A percentile compares a stretch with the other conserved stretches of the same genome.
phyloP scores from a whole-genome alignment of 768 basidiomycete species.

The Solioccasus polychromus region DNA sequence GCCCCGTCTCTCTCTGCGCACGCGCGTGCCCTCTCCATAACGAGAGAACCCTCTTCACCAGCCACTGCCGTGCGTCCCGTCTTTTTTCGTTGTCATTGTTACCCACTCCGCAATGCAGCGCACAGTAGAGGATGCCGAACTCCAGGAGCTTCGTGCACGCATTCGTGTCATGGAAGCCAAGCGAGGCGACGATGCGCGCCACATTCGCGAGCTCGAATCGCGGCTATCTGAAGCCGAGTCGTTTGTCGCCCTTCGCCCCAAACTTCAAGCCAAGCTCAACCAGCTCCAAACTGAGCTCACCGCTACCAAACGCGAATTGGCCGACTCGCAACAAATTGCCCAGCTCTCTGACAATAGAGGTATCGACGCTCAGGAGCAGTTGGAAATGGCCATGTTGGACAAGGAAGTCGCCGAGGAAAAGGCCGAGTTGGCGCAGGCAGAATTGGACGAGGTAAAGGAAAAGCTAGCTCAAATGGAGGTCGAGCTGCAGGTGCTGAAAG shows the following conservation, averaged over 20 bases:
- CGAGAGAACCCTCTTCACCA: slow-evolving; percentile 29
- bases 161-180: slow-evolving; percentile 83
- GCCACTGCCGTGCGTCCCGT: slow-evolving; percentile 16
- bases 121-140: slow-evolving; percentile 52
- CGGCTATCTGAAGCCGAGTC: slow-evolving; percentile 83
- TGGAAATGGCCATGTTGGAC: slow-evolving; percentile 94
- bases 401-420: slow-evolving; percentile 96
- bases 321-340: slow-evolving; percentile 74
- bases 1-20: slow-evolving; percentile 10
- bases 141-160: slow-evolving; percentile 81
- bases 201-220: slow-evolving; percentile 79
- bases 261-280: slow-evolving; percentile 85
- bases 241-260: slow-evolving; percentile 81
- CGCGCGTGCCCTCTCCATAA: slow-evolving; percentile 14
- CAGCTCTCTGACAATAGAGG: slow-evolving; percentile 67
- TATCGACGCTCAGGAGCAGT: slow-evolving; percentile 79
- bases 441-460: slow-evolving; percentile 79
- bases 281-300: slow-evolving; percentile 78
- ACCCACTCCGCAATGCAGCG: slow-evolving; percentile 21
- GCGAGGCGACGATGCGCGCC: slow-evolving; percentile 81
- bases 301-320: slow-evolving; percentile 68
- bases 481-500: slow-evolving; percentile 76
- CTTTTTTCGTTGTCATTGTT: neutral
- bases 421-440: slow-evolving; percentile 74
- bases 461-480: slow-evolving; percentile 75